phyloP scores from a whole-genome alignment of 768 basidiomycete species.

The Xanthoconium purpureum region DNA sequence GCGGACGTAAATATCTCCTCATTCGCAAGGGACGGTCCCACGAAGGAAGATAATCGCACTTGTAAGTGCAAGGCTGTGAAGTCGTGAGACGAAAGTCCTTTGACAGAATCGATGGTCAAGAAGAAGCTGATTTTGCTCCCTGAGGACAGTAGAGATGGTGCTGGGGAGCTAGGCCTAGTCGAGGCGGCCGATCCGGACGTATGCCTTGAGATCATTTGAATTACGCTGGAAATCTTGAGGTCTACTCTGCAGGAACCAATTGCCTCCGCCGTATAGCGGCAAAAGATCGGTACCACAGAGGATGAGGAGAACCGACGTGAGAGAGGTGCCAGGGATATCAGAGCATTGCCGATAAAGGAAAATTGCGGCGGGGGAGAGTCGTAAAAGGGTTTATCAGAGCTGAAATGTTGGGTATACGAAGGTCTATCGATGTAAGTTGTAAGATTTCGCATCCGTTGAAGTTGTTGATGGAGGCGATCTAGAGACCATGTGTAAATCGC shows the following conservation, averaged over 20 bases:
- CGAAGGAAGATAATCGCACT: constrained; percentile 82
- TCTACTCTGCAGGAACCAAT: constrained; percentile 92
- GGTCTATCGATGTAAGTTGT: constrained; percentile 89
- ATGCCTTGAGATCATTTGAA: constrained; percentile 54
- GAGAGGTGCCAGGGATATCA: constrained; percentile 79
- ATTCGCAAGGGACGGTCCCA: constrained; percentile 61
- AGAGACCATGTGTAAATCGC: constrained; percentile 92
- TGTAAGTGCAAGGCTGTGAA: constrained; percentile 86
- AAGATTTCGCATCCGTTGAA: constrained; percentile 91
- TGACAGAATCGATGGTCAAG: constrained; percentile 81
- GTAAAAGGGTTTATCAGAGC: constrained; percentile 90
- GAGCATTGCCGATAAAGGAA: constrained; percentile 88
- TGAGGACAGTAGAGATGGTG: constrained; percentile 59
- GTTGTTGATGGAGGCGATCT: constrained; percentile 81
- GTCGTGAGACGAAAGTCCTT: constrained; percentile 87
- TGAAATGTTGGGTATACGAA: constrained; percentile 92
- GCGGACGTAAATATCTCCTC: constrained; percentile 84
- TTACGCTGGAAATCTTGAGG: constrained; percentile 74
- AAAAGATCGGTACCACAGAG: constrained; percentile 85
- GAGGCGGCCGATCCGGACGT: constrained; percentile 59
- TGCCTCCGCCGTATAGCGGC: constrained; percentile 90
- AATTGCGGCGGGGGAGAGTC: constrained; percentile 83
- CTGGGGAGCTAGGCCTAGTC: constrained; percentile 74
- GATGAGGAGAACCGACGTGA: constrained; percentile 71
- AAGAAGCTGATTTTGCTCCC: constrained; percentile 85